Evolutionary conservation across 768 basidiomycete genomes (phyloP).

Genomic region (Crucibulum laeve): DNA sequence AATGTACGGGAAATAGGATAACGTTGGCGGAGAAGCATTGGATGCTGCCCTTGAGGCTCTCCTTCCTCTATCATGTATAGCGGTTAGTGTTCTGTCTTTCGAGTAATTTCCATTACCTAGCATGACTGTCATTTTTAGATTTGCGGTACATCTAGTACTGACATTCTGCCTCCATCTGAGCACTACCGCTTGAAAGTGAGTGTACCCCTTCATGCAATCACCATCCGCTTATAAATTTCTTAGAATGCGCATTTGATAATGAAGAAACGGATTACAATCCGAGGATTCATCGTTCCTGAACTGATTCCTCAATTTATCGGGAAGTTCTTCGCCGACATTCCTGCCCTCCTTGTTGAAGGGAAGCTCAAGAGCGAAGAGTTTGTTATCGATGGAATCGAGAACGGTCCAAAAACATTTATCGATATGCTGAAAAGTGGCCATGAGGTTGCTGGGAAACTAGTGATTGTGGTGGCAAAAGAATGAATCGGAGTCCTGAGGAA

Average conservation of each 20-base stretch:
- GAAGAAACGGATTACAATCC: background rate
- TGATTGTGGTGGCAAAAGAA: background rate
- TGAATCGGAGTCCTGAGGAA: too few species aligned
- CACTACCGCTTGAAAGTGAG: background rate
- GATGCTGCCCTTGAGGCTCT: constrained; percentile 46
- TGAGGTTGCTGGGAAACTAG: background rate
- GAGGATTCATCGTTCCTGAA: background rate
- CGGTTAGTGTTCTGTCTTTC: background rate
- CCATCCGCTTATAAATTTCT: background rate
- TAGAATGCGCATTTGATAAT: background rate
- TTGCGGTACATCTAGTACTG: background rate
- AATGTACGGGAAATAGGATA: constrained; percentile 42
- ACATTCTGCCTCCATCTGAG: background rate
- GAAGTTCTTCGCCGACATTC: background rate
- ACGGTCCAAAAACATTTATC: background rate
- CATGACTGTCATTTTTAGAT: background rate
- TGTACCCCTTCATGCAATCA: background rate
- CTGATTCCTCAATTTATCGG: background rate
- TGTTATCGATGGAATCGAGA: background rate
- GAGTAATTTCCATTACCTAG: background rate
- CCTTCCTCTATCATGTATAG: background rate
- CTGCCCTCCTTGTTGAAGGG: background rate
- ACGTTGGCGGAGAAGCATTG: constrained; percentile 55
- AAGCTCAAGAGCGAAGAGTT: background rate
- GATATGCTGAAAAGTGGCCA: background rate